Evolutionary conservation across 139 green algal genomes (phyloP), one percentile per base, ranked within the genome.

Genomic region (Chlamydomonas sp.): DNA sequence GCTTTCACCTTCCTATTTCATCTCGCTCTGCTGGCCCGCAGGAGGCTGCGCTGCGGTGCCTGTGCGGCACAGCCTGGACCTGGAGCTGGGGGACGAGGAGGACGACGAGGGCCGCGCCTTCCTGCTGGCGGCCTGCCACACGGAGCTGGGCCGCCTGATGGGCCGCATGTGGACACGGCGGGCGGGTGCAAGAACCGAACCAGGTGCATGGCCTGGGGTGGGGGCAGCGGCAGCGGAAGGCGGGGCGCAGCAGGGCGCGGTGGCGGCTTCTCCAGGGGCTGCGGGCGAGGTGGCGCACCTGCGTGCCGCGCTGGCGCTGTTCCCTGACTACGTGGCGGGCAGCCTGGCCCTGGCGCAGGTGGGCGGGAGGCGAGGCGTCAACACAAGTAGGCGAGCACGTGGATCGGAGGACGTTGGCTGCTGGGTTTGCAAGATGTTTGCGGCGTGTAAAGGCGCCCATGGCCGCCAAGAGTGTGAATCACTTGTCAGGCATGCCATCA

Each of bases 11-110:
- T 49, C 31, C 31, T 49, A 49, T 49, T 49, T 49, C 31, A 49
- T 49, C 31, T 49, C 31, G 31, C 31, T 49, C 31, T 49, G 31
- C 31, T 49, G 31, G 31, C 31, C 31, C 31, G 31, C 31, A 49
- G 31, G 31, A 49, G 31, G 31, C 31, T 49, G 31, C 31, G 66
- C 66, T 72, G 66, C 66, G 71, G 10, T 20, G 17, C 17, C 71
- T 59, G 78, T 89, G 59, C 76, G 68, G 57, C 89, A 92, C 63
- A 89, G 71, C 49, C 31, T 90, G 60, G 89, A 92, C 77, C 81
- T 92, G 17, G 85, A 84, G 49, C 77, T 92, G 6, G 79, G 77
- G 1, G 83, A 87, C 49, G 80, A 73, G 83, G 62, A 80, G n/a
- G 89, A 92, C 67, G 89, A 92, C 68, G 81, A 81, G 0, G 83